phyloP scores from a whole-genome alignment of 208 protist species.

The Trypanosoma lewisi region DNA sequence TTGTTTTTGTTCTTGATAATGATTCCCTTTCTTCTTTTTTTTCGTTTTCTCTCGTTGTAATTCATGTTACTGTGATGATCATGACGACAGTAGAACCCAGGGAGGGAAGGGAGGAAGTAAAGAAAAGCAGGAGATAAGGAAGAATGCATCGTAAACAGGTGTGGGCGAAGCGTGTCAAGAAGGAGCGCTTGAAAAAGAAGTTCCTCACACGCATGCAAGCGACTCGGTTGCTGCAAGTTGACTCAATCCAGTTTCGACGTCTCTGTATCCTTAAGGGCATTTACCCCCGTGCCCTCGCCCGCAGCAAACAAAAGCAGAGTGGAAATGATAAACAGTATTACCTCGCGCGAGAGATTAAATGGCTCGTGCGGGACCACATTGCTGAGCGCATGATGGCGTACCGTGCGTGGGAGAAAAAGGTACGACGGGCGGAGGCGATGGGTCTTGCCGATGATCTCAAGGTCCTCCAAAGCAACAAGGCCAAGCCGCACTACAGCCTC shows the following conservation, averaged over 20 bases:
- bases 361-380: constrained; percentile 96
- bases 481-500: constrained; percentile 90
- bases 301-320: constrained; percentile 94
- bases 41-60: too few relatives aligned
- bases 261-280: constrained; percentile 99
- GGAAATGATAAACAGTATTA: constrained; percentile 98
- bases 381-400: constrained; percentile 94
- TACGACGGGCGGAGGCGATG: constrained; percentile 89
- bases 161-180: constrained; percentile 88
- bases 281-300: constrained; percentile 96
- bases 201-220: constrained; percentile 94
- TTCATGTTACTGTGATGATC: too few relatives aligned
- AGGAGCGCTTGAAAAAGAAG: constrained; percentile 90
- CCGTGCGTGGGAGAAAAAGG: constrained; percentile 91
- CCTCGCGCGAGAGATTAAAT: constrained; percentile 97
- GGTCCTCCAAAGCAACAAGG: constrained; percentile 43
- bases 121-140: constrained; percentile 4
- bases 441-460: constrained; percentile 68
- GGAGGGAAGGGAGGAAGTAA: background rate
- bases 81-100: constrained; percentile 3
- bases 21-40: too few relatives aligned
- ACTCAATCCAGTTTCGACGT: constrained; percentile 91
- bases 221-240: constrained; percentile 92
- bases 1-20: too few relatives aligned
- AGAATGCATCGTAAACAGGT: constrained; percentile 77